phyloP scores from a whole-genome alignment of 106 monocot species.

The Dendrobium nobile region DNA sequence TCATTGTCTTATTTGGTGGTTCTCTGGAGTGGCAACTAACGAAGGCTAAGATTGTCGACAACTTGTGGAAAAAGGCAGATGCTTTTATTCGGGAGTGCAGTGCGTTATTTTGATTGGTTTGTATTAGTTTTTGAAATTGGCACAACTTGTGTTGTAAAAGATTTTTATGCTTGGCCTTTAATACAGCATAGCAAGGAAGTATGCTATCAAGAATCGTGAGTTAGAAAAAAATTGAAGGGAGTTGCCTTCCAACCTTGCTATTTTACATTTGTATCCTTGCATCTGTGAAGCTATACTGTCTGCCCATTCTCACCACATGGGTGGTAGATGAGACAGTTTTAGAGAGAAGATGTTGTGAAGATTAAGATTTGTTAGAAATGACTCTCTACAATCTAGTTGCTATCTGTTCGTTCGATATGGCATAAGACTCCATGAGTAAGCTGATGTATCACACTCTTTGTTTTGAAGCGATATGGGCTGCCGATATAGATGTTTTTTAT shows the following conservation, averaged over 20 bases:
- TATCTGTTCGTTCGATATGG: not conserved
- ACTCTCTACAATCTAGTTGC: not conserved
- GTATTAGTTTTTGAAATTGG: not conserved
- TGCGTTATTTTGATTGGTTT: not conserved
- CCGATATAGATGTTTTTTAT: constrained; percentile 72
- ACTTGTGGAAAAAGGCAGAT: constrained; percentile 26
- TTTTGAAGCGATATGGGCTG: constrained; percentile 63
- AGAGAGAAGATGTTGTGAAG: constrained; percentile 86
- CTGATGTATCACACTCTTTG: not conserved
- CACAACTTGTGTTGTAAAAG: not conserved
- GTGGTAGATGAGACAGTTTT: constrained; percentile 61
- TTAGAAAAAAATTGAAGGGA: constrained; percentile 92
- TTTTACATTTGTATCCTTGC: no score
- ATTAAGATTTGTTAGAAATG: constrained; percentile 24
- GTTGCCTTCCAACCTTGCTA: constrained; percentile 87
- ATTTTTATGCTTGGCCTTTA: not conserved
- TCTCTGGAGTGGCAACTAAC: constrained; percentile 17
- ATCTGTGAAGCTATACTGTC: constrained; percentile 84
- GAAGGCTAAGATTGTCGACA: constrained; percentile 26
- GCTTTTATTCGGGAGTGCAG: constrained; percentile 55
- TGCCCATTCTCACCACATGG: constrained; percentile 85
- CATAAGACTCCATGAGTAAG: not conserved
- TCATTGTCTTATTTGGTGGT: constrained; percentile 15
- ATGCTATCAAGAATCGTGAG: constrained; percentile 92
- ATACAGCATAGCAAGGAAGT: constrained; percentile 76